A percentile compares a stretch with the other conserved stretches of the same genome.
phyloP scores from a whole-genome alignment of 2,329 filamentous ascomycete species.

The Samsoniella hepiali region DNA sequence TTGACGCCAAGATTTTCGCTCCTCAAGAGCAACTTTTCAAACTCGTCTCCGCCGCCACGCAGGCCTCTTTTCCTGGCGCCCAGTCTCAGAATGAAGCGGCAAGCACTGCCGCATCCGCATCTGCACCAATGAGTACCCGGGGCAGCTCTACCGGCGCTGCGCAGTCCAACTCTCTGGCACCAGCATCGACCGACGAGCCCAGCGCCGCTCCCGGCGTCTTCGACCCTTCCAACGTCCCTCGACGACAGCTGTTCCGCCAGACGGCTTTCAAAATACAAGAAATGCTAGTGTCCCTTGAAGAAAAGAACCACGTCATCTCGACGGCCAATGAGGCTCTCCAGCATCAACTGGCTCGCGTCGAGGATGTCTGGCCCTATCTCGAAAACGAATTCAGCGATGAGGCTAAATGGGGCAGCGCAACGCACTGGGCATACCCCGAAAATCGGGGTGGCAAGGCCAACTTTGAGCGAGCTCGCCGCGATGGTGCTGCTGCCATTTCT shows the following conservation, averaged over 20 bases:
- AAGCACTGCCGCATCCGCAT: slow-evolving; percentile 40
- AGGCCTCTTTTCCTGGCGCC: slow-evolving; percentile 46
- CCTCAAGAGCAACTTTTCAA: slow-evolving; percentile 79
- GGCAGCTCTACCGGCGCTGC: slow-evolving; percentile 44
- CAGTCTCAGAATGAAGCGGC: slow-evolving; percentile 44
- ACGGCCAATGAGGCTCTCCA: slow-evolving; percentile 88
- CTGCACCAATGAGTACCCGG: slow-evolving; percentile 48
- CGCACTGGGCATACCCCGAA: slow-evolving; percentile 93
- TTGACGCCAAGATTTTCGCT: slow-evolving; percentile 92
- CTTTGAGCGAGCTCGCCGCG: slow-evolving; percentile 71
- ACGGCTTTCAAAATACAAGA: slow-evolving; percentile 76
- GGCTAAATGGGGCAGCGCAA: slow-evolving; percentile 84
- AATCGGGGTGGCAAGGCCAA: slow-evolving; percentile 67
- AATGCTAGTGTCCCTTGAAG: slow-evolving; percentile 86
- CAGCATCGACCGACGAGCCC: slow-evolving; percentile 43
- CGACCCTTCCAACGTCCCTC: slow-evolving; percentile 57
- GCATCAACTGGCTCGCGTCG: slow-evolving; percentile 78
- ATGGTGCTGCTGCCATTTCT: slow-evolving; percentile 74
- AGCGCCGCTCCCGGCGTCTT: slow-evolving; percentile 43
- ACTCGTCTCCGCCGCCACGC: slow-evolving; percentile 64
- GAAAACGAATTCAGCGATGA: slow-evolving; percentile 91
- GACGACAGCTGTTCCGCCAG: slow-evolving; percentile 73
- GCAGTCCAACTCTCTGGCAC: slow-evolving; percentile 34
- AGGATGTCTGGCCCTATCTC: slow-evolving; percentile 82
- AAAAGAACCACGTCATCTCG: slow-evolving; percentile 95